Evolutionary conservation across 1,284 basidiomycete species (phyloP).

Genomic region (Golubevia sp.): DNA sequence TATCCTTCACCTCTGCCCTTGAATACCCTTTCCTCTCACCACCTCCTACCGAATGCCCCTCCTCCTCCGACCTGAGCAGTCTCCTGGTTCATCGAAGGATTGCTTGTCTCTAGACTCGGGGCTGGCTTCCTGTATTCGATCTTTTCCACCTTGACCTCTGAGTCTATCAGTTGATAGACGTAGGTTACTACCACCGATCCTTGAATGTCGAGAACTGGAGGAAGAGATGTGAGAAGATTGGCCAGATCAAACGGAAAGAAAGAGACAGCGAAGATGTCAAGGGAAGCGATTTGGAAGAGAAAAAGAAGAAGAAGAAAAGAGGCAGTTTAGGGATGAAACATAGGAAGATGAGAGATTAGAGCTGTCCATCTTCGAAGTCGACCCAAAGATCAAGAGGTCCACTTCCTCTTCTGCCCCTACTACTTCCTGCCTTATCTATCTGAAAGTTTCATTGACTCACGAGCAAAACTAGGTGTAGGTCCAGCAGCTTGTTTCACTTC

Average conservation of each 20-base stretch:
- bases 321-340: not conserved
- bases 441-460: constrained; percentile 19
- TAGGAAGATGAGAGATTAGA: not conserved
- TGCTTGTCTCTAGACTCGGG: too few species aligned
- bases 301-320: not conserved
- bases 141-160: constrained; percentile 60
- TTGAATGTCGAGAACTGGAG: constrained; percentile 54
- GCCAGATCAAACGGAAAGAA: too few species aligned
- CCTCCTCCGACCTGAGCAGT: too few species aligned
- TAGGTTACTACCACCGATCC: constrained; percentile 55
- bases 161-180: constrained; percentile 58
- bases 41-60: too few species aligned
- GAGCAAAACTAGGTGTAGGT: constrained; percentile 40
- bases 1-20: too few species aligned
- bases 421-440: not conserved
- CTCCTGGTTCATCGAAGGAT: too few species aligned
- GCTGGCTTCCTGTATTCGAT: constrained; percentile 35
- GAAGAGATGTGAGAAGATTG: not conserved
- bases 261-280: too few species aligned
- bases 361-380: not conserved
- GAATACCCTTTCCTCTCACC: too few species aligned
- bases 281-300: not conserved
- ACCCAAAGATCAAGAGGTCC: not conserved
- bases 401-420: not conserved
- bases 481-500: constrained; percentile 30